Conservation (phyloP, 2,329 filamentous ascomycete genomes). For the Acephala macrosclerotiorum region DNA sequence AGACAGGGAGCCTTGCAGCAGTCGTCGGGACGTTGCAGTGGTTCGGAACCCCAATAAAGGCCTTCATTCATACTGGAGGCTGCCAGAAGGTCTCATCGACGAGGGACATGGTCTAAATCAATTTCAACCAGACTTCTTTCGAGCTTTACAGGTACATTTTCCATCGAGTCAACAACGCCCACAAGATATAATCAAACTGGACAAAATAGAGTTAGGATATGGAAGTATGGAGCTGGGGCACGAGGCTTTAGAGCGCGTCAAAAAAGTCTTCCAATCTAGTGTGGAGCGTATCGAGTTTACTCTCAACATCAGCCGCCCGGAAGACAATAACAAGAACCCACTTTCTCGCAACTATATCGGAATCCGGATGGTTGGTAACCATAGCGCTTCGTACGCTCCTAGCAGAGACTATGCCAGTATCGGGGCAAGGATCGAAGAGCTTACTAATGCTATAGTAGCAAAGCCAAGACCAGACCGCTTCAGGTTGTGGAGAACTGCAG, state of each 20-base stretch:
- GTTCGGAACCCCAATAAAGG: not conserved
- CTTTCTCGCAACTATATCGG: not conserved
- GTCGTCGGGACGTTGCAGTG: conserved; percentile 12
- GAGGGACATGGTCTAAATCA: conserved; percentile 32
- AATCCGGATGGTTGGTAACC: conserved; percentile 11
- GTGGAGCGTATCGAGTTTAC: not conserved
- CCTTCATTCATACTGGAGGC: conserved; percentile 34
- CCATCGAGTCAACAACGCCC: conserved; percentile 9
- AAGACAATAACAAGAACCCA: not conserved
- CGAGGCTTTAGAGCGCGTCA: conserved; percentile 13
- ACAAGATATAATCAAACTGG: conserved; percentile 12
- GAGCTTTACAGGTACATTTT: conserved; percentile 27
- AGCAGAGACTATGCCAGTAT: not conserved
- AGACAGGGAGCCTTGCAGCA: conserved; percentile 12
- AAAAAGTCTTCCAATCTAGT: not conserved
- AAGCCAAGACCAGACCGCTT: conserved; percentile 1
- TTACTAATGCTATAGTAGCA: not conserved
- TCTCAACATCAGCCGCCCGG: not conserved
- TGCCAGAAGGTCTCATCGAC: conserved; percentile 20
- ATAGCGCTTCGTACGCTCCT: not conserved
- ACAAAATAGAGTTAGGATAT: conserved; percentile 20
- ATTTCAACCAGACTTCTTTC: conserved; percentile 30
- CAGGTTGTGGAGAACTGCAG: conserved; percentile 18
- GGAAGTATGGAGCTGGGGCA: conserved; percentile 32
- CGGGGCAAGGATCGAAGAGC: not conserved